These are phyloP conservation scores for Gossypium lobatum DNA, from an alignment of 441 rosid genomes.

Conservation along the genomic window DNA sequence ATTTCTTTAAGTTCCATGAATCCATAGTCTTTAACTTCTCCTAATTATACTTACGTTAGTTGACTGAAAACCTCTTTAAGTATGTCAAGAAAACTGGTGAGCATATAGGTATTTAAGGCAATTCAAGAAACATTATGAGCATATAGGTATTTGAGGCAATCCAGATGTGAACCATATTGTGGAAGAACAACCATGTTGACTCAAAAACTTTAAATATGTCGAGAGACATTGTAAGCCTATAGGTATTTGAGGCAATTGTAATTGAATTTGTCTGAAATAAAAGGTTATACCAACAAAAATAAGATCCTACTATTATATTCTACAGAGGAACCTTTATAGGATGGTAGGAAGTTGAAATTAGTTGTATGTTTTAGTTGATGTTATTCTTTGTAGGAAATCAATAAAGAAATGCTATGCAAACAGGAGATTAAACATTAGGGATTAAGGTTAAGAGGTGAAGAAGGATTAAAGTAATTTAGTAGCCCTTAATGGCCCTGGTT, in stretches of 20 bases:
- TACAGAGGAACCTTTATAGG: neutral
- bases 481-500: neutral
- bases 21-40: neutral
- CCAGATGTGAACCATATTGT: neutral
- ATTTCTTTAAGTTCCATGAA: neutral
- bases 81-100: too few relatives aligned
- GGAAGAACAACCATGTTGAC: neutral
- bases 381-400: neutral
- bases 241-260: constrained; percentile 1
- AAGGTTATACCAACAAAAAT: neutral
- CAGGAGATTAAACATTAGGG: neutral
- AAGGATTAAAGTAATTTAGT: neutral
- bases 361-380: neutral
- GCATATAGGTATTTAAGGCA: too few relatives aligned
- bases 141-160: too few relatives aligned
- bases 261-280: neutral
- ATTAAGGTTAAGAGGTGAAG: neutral
- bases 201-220: neutral
- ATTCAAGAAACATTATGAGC: too few relatives aligned
- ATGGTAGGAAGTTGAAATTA: neutral
- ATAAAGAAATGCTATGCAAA: neutral
- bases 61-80: too few relatives aligned
- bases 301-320: neutral
- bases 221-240: neutral
- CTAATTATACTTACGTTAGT: neutral